Base-by-base conservation (phyloP, 1,284 basidiomycete species). In the Leccinum pallidistipes region DNA sequence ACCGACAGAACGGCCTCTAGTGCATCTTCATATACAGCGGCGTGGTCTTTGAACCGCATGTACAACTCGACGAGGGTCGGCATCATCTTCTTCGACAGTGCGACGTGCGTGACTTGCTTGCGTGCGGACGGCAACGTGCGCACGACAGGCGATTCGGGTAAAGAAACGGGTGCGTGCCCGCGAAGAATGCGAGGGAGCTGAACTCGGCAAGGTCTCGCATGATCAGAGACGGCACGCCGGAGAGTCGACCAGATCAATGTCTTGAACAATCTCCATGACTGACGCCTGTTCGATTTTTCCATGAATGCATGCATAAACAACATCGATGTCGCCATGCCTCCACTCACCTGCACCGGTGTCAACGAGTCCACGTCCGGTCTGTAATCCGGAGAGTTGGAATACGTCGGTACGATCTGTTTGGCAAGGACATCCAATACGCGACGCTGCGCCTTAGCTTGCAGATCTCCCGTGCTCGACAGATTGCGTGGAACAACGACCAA, bases 121-220 rank as follows among this genome's bases (percentile, higher is more conserved):
- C 79, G 81, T 5, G 80, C 75, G 5, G 61, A 78, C 71, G 67
- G 77, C 63, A 66, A 71, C 66, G 64, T 74, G 66, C 58, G 74
- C 63, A 63, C 74, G 59, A 24, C 45, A 3, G 69, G 24, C 24
- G 24, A 24, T 24, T 24, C 24, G 24, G 24, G 24, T 24, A 24
- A 61, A 56, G 57, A 60, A 40, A n/a, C 58, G 45, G 50, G 62
- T 18, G 27, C 67, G 9, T 65, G 69, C 88, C 85, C 8, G 88
- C 88, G 0, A 92, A 77, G 78, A 95, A 98, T 1, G 96, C 88
- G 24, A 98, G 81, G 0, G 91, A 92, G 24, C 87, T 82, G 67
- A 88, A 96, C 73, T 96, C 92, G 0, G 96, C 88, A 7, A 98
- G 78, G 71, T 97, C 93, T 1, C 84, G 80, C 64, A 98, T 83